A percentile compares a stretch with the other conserved stretches of the same genome.
Conservation (phyloP, 345 rosid species). For the Syzygium aromaticum region DNA sequence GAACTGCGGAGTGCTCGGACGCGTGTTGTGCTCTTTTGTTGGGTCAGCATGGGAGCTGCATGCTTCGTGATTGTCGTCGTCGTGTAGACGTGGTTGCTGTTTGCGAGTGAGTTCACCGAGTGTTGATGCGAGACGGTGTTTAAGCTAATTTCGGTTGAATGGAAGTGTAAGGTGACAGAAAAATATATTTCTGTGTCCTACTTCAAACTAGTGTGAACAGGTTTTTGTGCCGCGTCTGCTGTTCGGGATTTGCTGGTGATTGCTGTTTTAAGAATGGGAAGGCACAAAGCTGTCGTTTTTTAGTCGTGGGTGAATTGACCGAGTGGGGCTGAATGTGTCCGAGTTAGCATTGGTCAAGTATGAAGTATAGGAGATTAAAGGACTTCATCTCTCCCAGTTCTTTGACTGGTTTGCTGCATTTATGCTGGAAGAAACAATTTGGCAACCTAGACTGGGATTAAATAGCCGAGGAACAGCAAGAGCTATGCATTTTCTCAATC, state of each 20-base stretch:
- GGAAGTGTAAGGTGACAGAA: background rate
- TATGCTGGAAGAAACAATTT: background rate
- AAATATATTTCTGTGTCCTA: background rate
- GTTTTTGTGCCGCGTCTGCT: background rate
- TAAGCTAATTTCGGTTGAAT: background rate
- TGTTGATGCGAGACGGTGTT: background rate
- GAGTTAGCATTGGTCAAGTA: background rate
- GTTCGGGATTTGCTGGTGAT: background rate
- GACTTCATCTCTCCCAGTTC: background rate
- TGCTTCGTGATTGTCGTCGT: background rate
- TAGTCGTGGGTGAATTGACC: background rate
- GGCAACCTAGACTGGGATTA: background rate
- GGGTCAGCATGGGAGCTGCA: background rate
- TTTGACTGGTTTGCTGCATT: background rate
- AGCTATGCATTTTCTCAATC: background rate
- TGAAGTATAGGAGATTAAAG: background rate
- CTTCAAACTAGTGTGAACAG: background rate
- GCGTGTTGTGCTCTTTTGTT: background rate
- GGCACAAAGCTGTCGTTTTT: background rate
- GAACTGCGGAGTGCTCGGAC: background rate
- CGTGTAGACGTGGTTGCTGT: background rate
- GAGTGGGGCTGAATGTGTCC: background rate
- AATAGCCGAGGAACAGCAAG: background rate
- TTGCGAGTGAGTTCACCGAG: background rate
- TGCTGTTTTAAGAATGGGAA: background rate